phyloP scores from a whole-genome alignment of 345 rosid species.

The Pugionium dolabratum region DNA sequence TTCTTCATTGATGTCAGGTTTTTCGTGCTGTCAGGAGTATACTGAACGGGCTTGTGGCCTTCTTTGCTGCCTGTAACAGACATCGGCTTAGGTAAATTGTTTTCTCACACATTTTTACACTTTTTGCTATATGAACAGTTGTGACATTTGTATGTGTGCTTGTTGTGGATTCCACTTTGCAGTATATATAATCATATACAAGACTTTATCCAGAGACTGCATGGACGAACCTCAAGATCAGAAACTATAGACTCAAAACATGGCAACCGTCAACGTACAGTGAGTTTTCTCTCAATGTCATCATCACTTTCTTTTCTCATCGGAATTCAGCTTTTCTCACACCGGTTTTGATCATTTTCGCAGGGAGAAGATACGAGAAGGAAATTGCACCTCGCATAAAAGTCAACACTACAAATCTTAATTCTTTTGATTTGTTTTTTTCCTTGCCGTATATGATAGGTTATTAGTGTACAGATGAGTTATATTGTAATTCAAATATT shows the following conservation, averaged over 20 bases:
- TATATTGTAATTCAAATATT: background rate
- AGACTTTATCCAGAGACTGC: conserved; percentile 44
- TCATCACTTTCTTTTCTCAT: background rate
- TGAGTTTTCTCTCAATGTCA: conserved; percentile 36
- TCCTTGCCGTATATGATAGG: conserved; percentile 8
- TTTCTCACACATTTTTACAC: background rate
- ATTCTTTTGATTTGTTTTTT: conserved; percentile 19
- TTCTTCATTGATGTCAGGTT: conserved; percentile 52
- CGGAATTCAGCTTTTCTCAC: conserved; percentile 8
- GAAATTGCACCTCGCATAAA: conserved; percentile 42
- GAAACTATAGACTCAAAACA: conserved; percentile 33
- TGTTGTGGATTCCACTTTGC: conserved; percentile 29
- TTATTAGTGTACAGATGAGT: conserved; percentile 23
- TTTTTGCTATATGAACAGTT: conserved; percentile 16
- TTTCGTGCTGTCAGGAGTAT: conserved; percentile 92
- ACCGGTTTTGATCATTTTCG: conserved; percentile 9
- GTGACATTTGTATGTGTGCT: background rate
- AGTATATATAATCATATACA: conserved; percentile 58
- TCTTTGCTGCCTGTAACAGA: conserved; percentile 90
- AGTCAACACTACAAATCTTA: background rate
- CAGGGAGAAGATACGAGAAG: conserved; percentile 38
- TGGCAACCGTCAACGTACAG: conserved; percentile 35
- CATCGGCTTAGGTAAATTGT: conserved; percentile 86
- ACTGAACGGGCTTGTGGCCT: conserved; percentile 82
- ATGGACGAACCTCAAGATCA: conserved; percentile 33